Base-by-base conservation (phyloP, 345 rosid species). In the Cardamine chenopodiifolia region DNA sequence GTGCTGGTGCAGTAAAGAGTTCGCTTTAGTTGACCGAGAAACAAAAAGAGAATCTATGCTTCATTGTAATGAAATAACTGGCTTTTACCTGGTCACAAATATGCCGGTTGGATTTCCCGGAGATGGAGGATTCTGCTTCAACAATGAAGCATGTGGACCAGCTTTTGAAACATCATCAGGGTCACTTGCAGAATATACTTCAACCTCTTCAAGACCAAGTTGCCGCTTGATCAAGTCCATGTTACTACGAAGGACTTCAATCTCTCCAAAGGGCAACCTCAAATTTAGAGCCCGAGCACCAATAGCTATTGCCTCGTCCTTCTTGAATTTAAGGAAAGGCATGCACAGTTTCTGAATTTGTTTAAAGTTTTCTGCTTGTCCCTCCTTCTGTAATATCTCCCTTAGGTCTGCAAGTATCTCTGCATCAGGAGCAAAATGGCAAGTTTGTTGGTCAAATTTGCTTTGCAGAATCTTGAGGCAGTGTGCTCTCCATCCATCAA, bases 281-380 rank as follows among this genome's bases (percentile, higher is more conserved):
- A 95, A 78, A 81, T 92, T 88, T 78, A 95, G 82, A 59, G 96
- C 91, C 45, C 86, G 90, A 47, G 59, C 56, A 20, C 97, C 99
- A 6, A 95, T 72, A 55, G 87, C 74, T 55, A 81, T 70, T 4
- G 92, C 86, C 82, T 95, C 89, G 42, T 89, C 89, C 83, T 86
- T 92, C 85, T 92, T 95, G 72, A 92, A 92, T 73, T 85, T 92
- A 79, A 95, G 67, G 86, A 92, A 92, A 56, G 97, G 97, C 97
- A 90, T 86, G 72, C 96, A 91, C 26, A 79, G 83, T 63, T 93
- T 93, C 77, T 88, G 92, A 31, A 76, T 85, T 55, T 87, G 84
- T 71, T 85, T 88, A 60, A 89, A 81, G 79, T 90, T 83, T 19
- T 79, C 83, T 13, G 83, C 82, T 77, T 80, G 86, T 26, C 89